Conservation (phyloP, 2,329 filamentous ascomycete species). For the Cytospora chrysosperma region DNA sequence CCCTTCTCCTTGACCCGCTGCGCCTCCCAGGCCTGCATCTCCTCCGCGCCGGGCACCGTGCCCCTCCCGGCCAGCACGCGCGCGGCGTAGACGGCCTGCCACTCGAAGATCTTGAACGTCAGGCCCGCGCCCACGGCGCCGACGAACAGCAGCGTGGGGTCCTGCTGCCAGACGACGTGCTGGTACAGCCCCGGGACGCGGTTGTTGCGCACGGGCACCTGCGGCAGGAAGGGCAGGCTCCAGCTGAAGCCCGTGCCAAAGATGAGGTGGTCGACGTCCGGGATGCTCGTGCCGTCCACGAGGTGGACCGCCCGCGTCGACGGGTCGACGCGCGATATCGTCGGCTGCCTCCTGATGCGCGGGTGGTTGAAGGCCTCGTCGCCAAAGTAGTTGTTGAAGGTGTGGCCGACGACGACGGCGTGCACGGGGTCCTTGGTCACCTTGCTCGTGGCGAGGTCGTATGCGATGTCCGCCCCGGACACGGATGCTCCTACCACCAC, state of each 20-base stretch:
- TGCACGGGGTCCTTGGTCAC: conserved; percentile 26
- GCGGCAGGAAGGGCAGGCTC: conserved; percentile 60
- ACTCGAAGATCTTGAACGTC: conserved; percentile 69
- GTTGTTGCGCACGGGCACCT: conserved; percentile 52
- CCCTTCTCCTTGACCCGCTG: conserved; percentile 53
- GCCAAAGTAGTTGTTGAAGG: conserved; percentile 32
- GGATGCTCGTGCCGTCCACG: conserved; percentile 51
- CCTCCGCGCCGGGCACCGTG: conserved; percentile 46
- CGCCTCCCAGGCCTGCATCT: conserved; percentile 56
- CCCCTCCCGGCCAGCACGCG: conserved; percentile 56
- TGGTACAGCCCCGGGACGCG: conserved; percentile 56
- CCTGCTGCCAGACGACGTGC: conserved; percentile 54
- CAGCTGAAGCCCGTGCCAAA: conserved; percentile 67
- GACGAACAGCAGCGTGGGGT: conserved; percentile 57
- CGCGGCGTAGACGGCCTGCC: conserved; percentile 63
- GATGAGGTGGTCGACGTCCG: conserved; percentile 60
- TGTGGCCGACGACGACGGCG: conserved; percentile 30
- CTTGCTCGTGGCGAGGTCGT: conserved; percentile 28
- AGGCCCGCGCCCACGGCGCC: conserved; percentile 57
- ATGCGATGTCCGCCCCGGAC: conserved; percentile 59
- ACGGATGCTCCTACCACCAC: conserved; percentile 64
- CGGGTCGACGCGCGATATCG: conserved; percentile 27
- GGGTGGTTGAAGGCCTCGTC: conserved; percentile 31
- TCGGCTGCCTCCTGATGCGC: conserved; percentile 24
- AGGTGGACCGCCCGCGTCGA: conserved; percentile 46